A percentile compares a stretch with the other conserved stretches of the same genome.
phyloP scores from a whole-genome alignment of 78 protist genomes.

The Dictyostelium intermedium region DNA sequence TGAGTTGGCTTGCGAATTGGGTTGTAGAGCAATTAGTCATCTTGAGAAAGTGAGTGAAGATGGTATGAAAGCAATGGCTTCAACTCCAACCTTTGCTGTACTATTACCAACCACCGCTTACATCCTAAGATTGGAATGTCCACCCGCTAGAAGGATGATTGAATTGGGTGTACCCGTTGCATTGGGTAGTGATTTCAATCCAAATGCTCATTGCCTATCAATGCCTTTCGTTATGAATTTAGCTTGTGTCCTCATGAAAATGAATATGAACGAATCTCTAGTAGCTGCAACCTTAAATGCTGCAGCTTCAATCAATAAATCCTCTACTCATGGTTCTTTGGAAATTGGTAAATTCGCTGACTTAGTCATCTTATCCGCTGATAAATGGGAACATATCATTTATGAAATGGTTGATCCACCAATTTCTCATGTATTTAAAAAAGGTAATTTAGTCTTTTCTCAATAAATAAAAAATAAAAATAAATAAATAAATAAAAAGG shows the following conservation, averaged over 20 bases:
- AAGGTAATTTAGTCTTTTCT: constrained; percentile 80
- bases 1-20: constrained; percentile 83
- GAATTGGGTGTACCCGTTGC: constrained; percentile 88
- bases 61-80: constrained; percentile 90
- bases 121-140: constrained; percentile 82
- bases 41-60: constrained; percentile 86
- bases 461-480: neutral
- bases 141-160: constrained; percentile 89
- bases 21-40: constrained; percentile 88
- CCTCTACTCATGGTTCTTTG: constrained; percentile 84
- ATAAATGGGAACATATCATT: constrained; percentile 92
- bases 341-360: constrained; percentile 90
- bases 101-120: constrained; percentile 92
- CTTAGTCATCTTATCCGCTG: constrained; percentile 74
- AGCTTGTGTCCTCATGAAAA: constrained; percentile 87
- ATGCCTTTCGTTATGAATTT: constrained; percentile 94
- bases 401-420: constrained; percentile 91
- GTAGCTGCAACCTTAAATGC: constrained; percentile 92
- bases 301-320: constrained; percentile 84
- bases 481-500: neutral
- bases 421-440: constrained; percentile 80
- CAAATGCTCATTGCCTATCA: constrained; percentile 92
- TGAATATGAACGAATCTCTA: constrained; percentile 90
- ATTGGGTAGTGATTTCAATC: constrained; percentile 90
- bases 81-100: constrained; percentile 79